A percentile compares a stretch with the other conserved stretches of the same genome.
Evolutionary conservation across 1,284 basidiomycete species (phyloP).

Genomic region (Leccinum cinnamomeum): DNA sequence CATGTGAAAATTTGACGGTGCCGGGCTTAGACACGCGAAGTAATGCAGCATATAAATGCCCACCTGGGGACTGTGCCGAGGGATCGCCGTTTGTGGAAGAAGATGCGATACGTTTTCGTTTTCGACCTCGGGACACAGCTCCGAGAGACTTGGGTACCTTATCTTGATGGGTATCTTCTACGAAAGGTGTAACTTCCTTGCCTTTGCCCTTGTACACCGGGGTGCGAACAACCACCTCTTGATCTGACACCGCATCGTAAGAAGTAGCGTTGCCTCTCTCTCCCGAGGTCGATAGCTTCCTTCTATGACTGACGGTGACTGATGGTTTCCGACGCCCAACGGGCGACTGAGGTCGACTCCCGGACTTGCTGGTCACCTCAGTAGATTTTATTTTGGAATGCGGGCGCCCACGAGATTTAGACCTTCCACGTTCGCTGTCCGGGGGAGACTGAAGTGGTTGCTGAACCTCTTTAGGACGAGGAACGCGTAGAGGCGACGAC

Average conservation of each 20-base stretch:
- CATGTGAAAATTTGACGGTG: conserved; percentile 9
- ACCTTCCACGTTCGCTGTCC: conserved; percentile 17
- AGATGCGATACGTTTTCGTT: conserved; percentile 27
- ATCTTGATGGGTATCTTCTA: conserved; percentile 8
- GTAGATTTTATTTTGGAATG: conserved; percentile 6
- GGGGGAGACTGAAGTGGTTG: conserved; percentile 21
- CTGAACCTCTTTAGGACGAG: conserved; percentile 2
- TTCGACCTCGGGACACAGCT: conserved; percentile 12
- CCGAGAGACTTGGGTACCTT: conserved; percentile 15
- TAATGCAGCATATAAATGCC: conserved; percentile 13
- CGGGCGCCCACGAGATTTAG: conserved; percentile 11
- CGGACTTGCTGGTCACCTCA: conserved; percentile 1
- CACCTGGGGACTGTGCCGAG: conserved; percentile 21
- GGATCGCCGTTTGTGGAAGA: conserved; percentile 10
- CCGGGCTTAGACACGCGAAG: conserved; percentile 11
- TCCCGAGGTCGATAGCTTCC: conserved; percentile 1
- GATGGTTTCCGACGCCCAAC: conserved; percentile 13
- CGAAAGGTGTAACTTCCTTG: conserved; percentile 13
- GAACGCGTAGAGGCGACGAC: conserved; percentile 10
- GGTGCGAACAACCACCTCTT: conserved; percentile 2
- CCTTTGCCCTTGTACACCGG: conserved; percentile 18
- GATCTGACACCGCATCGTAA: conserved; percentile 1
- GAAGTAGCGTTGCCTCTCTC: not conserved
- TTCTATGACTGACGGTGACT: conserved; percentile 8
- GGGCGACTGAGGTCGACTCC: conserved; percentile 7